phyloP scores from a whole-genome alignment of 495 filamentous ascomycete genomes.

The Echria macrotheca region DNA sequence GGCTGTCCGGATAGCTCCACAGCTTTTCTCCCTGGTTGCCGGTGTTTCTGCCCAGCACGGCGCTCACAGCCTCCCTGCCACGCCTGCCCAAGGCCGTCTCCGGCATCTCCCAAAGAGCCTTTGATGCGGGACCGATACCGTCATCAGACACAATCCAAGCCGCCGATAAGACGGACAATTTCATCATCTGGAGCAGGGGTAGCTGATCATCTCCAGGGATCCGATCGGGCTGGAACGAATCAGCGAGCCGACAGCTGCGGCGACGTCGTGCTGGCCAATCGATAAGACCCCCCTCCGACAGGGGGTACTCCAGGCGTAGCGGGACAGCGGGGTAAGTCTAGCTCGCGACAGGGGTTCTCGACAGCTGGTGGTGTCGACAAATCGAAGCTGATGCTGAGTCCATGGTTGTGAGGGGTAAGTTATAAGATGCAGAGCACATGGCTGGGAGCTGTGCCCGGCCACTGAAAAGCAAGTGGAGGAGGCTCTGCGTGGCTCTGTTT shows the following conservation, averaged over 20 bases:
- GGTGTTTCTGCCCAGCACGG: too few relatives aligned
- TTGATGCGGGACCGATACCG: slow-evolving; percentile 13
- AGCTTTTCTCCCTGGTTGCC: too few relatives aligned
- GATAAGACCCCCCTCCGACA: slow-evolving; percentile 11
- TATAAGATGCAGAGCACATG: slow-evolving; percentile 2
- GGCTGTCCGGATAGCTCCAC: too few relatives aligned
- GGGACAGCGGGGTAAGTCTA: slow-evolving; percentile 14
- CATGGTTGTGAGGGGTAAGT: slow-evolving; percentile 4
- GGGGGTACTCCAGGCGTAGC: slow-evolving; percentile 9
- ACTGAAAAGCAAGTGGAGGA: neutral
- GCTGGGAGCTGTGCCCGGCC: neutral
- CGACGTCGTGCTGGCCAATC: slow-evolving; percentile 14
- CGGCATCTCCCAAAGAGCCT: too few relatives aligned
- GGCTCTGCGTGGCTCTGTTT: too few relatives aligned
- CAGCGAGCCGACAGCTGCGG: slow-evolving; percentile 1
- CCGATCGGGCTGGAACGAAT: slow-evolving; percentile 15
- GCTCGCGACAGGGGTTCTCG: slow-evolving; percentile 7
- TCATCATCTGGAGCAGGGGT: slow-evolving; percentile 23
- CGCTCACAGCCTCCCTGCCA: too few relatives aligned
- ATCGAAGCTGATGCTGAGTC: neutral
- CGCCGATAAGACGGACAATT: slow-evolving; percentile 14
- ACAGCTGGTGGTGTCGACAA: neutral
- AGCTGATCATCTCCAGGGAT: slow-evolving; percentile 20
- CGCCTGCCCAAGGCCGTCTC: too few relatives aligned
- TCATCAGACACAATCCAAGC: slow-evolving; percentile 8